Conservation (phyloP, 805 yeast genomes). For the Yarrowia sp. region DNA sequence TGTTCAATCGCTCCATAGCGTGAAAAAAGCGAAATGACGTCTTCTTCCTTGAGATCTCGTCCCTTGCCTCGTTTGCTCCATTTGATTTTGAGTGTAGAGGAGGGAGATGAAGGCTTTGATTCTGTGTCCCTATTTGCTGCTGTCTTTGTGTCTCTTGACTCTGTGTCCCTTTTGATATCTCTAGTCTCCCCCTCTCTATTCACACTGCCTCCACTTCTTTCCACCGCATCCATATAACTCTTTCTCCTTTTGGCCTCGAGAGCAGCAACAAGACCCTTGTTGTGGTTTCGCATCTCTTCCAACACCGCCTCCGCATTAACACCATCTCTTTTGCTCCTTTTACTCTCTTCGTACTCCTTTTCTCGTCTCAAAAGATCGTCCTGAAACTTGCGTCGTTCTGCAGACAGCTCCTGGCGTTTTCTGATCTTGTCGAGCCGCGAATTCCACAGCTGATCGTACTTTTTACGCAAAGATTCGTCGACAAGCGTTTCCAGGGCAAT, state of each 20-base stretch:
- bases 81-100: constrained; percentile 4
- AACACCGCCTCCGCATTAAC: neutral
- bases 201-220: too few relatives aligned
- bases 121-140: neutral
- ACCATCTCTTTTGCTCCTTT: neutral
- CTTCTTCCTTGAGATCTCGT: constrained; percentile 1
- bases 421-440: constrained; percentile 26
- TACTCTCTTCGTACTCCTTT: constrained; percentile 25
- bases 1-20: constrained; percentile 17
- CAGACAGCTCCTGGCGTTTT: constrained; percentile 25
- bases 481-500: constrained; percentile 31
- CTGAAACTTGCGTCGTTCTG: constrained; percentile 28
- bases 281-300: constrained; percentile 27
- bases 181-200: too few relatives aligned
- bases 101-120: neutral
- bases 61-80: constrained; percentile 2
- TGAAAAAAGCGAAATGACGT: neutral
- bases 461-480: constrained; percentile 23
- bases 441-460: constrained; percentile 29
- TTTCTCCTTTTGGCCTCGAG: constrained; percentile 29
- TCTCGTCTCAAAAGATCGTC: constrained; percentile 33
- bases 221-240: constrained; percentile 26
- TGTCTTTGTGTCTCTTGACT: neutral
- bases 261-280: constrained; percentile 11
- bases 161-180: too few relatives aligned